These are phyloP conservation scores for Paraphaeosphaeria sporulosa DNA, from an alignment of 2,329 filamentous ascomycete species.

Conservation along the genomic window DNA sequence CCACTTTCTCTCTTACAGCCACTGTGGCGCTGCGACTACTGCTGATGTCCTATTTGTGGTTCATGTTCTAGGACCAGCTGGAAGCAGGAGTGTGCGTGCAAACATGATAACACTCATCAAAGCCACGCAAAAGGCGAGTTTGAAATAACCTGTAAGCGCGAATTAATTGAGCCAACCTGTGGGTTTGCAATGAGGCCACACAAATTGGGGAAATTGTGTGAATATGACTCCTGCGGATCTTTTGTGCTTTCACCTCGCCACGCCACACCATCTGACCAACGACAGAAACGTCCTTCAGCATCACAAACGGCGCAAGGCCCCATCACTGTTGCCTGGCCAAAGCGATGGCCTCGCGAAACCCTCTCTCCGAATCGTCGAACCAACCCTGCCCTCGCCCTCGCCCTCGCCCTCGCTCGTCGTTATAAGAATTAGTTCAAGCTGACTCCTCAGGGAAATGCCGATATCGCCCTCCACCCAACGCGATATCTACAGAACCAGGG, in stretches of 20 bases:
- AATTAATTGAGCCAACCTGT: not conserved
- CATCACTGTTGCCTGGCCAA: not conserved
- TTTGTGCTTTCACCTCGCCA: not conserved
- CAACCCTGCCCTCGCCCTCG: not conserved
- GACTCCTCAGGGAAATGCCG: not conserved
- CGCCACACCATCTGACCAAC: not conserved
- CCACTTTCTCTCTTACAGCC: too few relatives aligned
- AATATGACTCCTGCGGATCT: not conserved
- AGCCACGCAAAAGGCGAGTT: too few relatives aligned
- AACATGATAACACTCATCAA: too few relatives aligned
- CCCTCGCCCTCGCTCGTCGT: not conserved
- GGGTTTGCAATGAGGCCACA: not conserved
- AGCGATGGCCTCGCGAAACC: not conserved
- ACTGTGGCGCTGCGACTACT: too few relatives aligned
- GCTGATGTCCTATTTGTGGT: too few relatives aligned
- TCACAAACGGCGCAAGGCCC: not conserved
- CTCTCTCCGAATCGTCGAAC: not conserved
- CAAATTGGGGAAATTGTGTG: not conserved
- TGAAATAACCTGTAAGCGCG: not conserved
- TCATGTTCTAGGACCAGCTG: too few relatives aligned
- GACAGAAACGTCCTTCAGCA: not conserved
- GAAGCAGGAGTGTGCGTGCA: too few relatives aligned
- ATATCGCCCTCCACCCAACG: not conserved
- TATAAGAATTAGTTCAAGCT: not conserved
- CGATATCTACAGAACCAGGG: not conserved